Evolutionary conservation across 2,329 filamentous ascomycete genomes (phyloP).

Genomic region (Phaeosphaeria sp.): DNA sequence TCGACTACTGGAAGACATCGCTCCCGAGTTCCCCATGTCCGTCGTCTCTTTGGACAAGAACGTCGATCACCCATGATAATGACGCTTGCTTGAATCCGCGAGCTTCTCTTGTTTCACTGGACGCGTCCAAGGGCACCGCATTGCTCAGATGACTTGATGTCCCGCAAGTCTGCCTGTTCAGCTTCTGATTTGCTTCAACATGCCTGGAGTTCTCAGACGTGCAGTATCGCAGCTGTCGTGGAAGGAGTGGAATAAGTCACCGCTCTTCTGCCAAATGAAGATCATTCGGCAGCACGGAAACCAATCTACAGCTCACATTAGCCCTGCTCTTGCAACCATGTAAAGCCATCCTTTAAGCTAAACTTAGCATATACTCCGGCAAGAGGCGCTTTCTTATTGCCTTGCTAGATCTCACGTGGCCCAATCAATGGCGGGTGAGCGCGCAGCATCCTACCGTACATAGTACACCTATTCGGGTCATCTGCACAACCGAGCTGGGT

Average conservation of each 20-base stretch:
- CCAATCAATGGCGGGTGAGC: not conserved
- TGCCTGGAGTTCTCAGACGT: not conserved
- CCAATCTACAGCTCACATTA: not conserved
- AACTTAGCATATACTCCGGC: not conserved
- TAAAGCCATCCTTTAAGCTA: not conserved
- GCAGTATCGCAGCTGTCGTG: not conserved
- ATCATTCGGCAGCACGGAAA: conserved; percentile 2
- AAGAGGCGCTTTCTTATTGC: not conserved
- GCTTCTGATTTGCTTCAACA: not conserved
- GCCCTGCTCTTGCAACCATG: not conserved
- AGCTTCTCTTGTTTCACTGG: not conserved
- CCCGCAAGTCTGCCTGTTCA: not conserved
- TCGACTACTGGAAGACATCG: conserved; percentile 5
- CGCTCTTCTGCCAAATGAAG: conserved; percentile 6
- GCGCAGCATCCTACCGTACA: not conserved
- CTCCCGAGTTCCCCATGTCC: not conserved
- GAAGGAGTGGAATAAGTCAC: not conserved
- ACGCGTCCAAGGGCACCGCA: not conserved
- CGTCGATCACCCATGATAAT: conserved; percentile 1
- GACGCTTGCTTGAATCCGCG: conserved; percentile 1
- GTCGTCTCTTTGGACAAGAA: not conserved
- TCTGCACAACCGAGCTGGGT: not conserved
- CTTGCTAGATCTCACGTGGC: not conserved
- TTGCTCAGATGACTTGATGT: not conserved
- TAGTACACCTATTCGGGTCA: not conserved